These are phyloP conservation scores for Talaromyces sp. DNA, from an alignment of 2,329 filamentous ascomycete species.

Conservation along the genomic window DNA sequence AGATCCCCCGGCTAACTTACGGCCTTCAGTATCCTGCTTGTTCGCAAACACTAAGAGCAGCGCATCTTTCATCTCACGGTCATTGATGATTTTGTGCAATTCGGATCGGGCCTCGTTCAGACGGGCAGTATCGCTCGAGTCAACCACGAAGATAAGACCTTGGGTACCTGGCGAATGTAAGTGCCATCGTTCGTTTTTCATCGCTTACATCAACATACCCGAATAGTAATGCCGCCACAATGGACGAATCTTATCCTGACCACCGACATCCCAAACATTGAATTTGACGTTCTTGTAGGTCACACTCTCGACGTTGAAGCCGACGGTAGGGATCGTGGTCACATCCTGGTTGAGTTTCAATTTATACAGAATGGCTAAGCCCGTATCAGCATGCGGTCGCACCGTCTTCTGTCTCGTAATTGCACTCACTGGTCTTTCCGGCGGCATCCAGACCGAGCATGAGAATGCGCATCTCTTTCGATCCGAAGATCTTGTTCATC, in stretches of 20 bases:
- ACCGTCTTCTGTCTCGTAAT: neutral
- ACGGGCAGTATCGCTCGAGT: constrained; percentile 84
- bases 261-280: constrained; percentile 98
- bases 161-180: constrained; percentile 64
- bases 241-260: constrained; percentile 97
- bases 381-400: neutral
- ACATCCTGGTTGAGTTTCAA: constrained; percentile 97
- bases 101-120: constrained; percentile 92
- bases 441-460: constrained; percentile 98
- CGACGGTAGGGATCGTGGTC: constrained; percentile 96
- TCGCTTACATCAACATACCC: constrained; percentile 49
- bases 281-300: constrained; percentile 99
- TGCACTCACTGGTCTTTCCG: constrained; percentile 77
- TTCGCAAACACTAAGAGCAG: constrained; percentile 94
- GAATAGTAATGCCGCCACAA: constrained; percentile 97
- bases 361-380: constrained; percentile 83
- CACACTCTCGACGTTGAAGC: constrained; percentile 98
- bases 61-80: constrained; percentile 95
- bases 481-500: constrained; percentile 98
- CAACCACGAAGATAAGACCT: constrained; percentile 97
- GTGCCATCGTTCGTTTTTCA: neutral
- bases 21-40: constrained; percentile 90
- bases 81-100: constrained; percentile 94
- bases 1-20: constrained; percentile 43
- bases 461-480: constrained; percentile 96